Percentiles rank a stretch among this genome's conserved stretches.
Conservation (phyloP, 2,329 filamentous ascomycete genomes). For the Fonsecaea pugnacius region DNA sequence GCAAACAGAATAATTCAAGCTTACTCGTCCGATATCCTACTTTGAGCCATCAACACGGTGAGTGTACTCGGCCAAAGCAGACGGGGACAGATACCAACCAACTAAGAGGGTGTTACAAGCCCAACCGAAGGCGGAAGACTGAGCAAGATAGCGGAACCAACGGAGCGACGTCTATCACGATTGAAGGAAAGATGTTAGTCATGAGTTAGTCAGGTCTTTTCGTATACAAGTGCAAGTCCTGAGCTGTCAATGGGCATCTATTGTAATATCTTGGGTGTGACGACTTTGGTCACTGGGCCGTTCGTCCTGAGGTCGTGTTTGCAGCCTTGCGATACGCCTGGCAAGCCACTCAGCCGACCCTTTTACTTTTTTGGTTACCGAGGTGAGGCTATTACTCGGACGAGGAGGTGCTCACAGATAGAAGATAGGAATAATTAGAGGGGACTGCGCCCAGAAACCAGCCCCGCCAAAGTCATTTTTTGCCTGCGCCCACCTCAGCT, state of each 20-base stretch:
- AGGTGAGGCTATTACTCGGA: not conserved
- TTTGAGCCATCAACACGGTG: not conserved
- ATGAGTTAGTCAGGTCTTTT: constrained; percentile 8
- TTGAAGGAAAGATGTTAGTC: not conserved
- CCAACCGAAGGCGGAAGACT: not conserved
- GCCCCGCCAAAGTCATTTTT: not conserved
- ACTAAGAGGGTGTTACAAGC: not conserved
- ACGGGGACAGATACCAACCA: not conserved
- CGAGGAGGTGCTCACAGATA: not conserved
- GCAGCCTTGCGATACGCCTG: not conserved
- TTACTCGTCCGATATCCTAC: not conserved
- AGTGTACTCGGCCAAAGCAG: not conserved
- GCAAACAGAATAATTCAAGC: not conserved
- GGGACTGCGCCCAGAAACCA: constrained; percentile 3
- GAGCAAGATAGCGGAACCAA: constrained; percentile 1
- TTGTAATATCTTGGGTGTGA: not conserved
- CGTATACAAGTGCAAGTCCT: not conserved
- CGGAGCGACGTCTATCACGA: not conserved
- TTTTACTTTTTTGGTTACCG: not conserved
- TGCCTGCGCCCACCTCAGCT: constrained; percentile 12
- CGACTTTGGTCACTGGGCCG: not conserved
- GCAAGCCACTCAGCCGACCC: not conserved
- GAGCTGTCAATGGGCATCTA: not conserved
- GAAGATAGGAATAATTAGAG: not conserved
- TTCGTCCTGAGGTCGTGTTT: not conserved